Percentiles rank a stretch among this genome's conserved stretches.
phyloP scores from a whole-genome alignment of 2,329 filamentous ascomycete species.

The Cercospora brassicicola region DNA sequence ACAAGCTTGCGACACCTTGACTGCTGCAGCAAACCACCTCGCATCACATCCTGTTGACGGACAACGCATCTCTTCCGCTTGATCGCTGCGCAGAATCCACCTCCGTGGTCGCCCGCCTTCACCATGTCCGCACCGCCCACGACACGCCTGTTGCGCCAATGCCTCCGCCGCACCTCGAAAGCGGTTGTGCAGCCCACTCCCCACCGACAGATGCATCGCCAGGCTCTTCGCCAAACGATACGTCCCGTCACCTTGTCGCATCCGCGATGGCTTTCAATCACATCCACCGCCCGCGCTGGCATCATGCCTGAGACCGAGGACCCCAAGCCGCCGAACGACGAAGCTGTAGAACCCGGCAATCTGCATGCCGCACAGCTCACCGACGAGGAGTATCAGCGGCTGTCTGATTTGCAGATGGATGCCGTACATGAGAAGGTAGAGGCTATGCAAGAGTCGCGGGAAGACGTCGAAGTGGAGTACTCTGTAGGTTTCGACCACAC shows the following conservation, averaged over 20 bases:
- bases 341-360: conserved; percentile 38
- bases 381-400: conserved; percentile 71
- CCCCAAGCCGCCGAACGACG: conserved; percentile 42
- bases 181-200: conserved; percentile 21
- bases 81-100: background rate
- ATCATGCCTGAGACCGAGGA: conserved; percentile 48
- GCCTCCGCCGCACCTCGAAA: conserved; percentile 25
- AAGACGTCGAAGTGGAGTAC: conserved; percentile 85
- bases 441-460: conserved; percentile 67
- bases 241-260: conserved; percentile 18
- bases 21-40: background rate
- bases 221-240: conserved; percentile 11
- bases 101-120: background rate
- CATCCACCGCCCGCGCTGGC: conserved; percentile 30
- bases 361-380: conserved; percentile 64
- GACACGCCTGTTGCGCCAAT: conserved; percentile 29
- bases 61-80: background rate
- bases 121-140: conserved; percentile 32
- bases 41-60: background rate
- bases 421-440: conserved; percentile 63
- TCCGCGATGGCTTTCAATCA: conserved; percentile 27
- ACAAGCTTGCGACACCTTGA: background rate
- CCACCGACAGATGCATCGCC: conserved; percentile 7
- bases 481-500: conserved; percentile 60
- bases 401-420: conserved; percentile 74